phyloP scores from a whole-genome alignment of 257 asterid species.

The Solanum chilense region DNA sequence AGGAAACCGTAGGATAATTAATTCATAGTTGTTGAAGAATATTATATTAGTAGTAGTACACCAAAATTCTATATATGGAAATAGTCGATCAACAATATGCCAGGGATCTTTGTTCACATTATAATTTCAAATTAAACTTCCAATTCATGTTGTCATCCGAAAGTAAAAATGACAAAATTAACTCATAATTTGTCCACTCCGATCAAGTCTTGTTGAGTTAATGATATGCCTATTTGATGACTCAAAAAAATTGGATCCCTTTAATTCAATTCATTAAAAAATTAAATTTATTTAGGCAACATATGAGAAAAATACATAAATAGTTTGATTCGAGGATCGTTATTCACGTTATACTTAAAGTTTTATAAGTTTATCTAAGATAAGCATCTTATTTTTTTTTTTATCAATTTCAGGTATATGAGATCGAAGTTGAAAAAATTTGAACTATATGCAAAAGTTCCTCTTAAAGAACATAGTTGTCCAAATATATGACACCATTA shows the following conservation, averaged over 20 bases:
- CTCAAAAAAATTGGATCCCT: accelerated
- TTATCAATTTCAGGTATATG: not conserved
- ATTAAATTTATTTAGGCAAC: not conserved
- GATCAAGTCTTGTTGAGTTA: not conserved
- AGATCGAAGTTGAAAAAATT: not conserved
- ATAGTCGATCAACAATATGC: not conserved
- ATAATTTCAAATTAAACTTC: not conserved
- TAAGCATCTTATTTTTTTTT: not conserved
- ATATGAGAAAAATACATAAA: not conserved
- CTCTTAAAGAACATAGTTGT: not conserved
- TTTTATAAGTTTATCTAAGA: not conserved
- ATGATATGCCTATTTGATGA: not conserved
- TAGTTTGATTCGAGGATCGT: not conserved
- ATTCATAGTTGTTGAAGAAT: not conserved
- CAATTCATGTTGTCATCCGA: not conserved
- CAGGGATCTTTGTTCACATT: not conserved
- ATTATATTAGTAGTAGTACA: not conserved
- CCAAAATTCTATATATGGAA: not conserved
- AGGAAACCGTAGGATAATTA: not conserved
- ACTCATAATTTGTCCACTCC: not conserved
- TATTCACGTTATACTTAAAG: not conserved
- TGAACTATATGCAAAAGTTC: too few relatives aligned
- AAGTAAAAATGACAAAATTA: not conserved
- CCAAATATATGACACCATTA: not conserved
- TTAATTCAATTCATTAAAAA: not conserved